A percentile compares a stretch with the other conserved stretches of the same genome.
phyloP scores from a whole-genome alignment of 2,329 filamentous ascomycete genomes.

The Verticillium zaregamsianum region DNA sequence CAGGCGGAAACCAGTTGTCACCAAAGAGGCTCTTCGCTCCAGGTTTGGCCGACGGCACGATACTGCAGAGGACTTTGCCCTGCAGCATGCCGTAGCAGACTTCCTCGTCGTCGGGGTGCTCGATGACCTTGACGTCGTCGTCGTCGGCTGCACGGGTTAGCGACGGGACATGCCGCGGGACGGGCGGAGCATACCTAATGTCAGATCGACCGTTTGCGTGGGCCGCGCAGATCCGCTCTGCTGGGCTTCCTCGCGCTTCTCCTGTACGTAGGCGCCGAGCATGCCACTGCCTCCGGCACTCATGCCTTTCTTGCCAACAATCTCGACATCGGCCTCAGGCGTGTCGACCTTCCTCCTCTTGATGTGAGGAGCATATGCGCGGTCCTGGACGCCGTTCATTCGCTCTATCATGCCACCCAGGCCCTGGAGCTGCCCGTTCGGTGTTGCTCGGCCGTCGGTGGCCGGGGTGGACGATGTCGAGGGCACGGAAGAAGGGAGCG shows the following conservation, averaged over 20 bases:
- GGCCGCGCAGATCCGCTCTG: slow-evolving; percentile 18
- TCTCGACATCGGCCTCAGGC: slow-evolving; percentile 35
- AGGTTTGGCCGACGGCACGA: slow-evolving; percentile 66
- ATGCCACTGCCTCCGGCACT: slow-evolving; percentile 48
- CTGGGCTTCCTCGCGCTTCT: slow-evolving; percentile 45
- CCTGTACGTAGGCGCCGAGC: slow-evolving; percentile 63
- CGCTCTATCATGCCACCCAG: slow-evolving; percentile 66
- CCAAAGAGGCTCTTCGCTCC: slow-evolving; percentile 55
- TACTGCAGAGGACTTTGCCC: slow-evolving; percentile 60
- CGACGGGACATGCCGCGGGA: slow-evolving; percentile 5
- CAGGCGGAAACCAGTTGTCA: slow-evolving; percentile 62
- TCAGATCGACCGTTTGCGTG: slow-evolving; percentile 52
- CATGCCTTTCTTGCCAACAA: slow-evolving; percentile 36
- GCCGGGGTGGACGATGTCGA: slow-evolving; percentile 28
- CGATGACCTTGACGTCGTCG: slow-evolving; percentile 53
- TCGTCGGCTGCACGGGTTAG: slow-evolving; percentile 28
- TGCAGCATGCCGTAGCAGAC: slow-evolving; percentile 81
- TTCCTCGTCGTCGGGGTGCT: slow-evolving; percentile 61
- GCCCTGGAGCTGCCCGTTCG: slow-evolving; percentile 25
- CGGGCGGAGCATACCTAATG: slow-evolving; percentile 35
- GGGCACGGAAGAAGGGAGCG: slow-evolving; percentile 24
- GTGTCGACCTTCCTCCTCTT: slow-evolving; percentile 61
- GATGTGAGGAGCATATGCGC: slow-evolving; percentile 50
- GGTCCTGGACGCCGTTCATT: slow-evolving; percentile 69
- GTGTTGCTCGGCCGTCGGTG: slow-evolving; percentile 11